A percentile compares a stretch with the other conserved stretches of the same genome.
Evolutionary conservation across 2,329 filamentous ascomycete genomes (phyloP).

Genomic region (Aureobasidium namibiae): DNA sequence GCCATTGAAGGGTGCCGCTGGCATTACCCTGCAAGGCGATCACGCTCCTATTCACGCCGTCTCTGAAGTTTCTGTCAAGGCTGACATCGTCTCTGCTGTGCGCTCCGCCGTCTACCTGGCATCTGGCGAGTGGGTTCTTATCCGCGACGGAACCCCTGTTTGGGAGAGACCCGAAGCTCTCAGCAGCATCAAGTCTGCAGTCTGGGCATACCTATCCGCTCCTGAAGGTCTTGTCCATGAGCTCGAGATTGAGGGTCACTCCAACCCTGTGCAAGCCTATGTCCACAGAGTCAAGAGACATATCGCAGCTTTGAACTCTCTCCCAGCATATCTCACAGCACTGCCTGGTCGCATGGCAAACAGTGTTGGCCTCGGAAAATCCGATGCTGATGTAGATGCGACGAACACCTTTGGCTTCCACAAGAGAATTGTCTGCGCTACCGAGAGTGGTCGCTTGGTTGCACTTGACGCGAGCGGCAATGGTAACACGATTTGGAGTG

Average conservation of each 20-base stretch:
- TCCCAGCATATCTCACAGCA: constrained; percentile 64
- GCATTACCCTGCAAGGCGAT: constrained; percentile 14
- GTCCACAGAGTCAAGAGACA: constrained; percentile 80
- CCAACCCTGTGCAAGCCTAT: constrained; percentile 73
- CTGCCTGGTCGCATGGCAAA: constrained; percentile 62
- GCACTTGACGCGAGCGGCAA: constrained; percentile 69
- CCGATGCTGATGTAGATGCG: constrained; percentile 12
- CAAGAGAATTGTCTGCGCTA: constrained; percentile 75
- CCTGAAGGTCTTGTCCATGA: constrained; percentile 68
- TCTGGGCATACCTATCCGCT: constrained; percentile 61
- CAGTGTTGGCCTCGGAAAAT: constrained; percentile 30
- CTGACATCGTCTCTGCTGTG: constrained; percentile 61
- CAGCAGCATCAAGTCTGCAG: constrained; percentile 68
- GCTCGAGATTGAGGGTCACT: constrained; percentile 77
- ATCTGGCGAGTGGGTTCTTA: constrained; percentile 68
- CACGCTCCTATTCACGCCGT: constrained; percentile 54
- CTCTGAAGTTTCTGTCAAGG: constrained; percentile 73
- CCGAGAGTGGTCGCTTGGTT: constrained; percentile 68
- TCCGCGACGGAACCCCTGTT: constrained; percentile 70
- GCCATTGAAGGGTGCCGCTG: constrained; percentile 44
- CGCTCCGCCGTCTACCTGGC: constrained; percentile 61
- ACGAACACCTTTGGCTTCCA: constrained; percentile 76
- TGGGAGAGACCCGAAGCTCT: constrained; percentile 82
- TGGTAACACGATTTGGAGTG: constrained; percentile 69
- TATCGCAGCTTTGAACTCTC: constrained; percentile 62